These are phyloP conservation scores for Corymbia maculata DNA, from an alignment of 345 rosid genomes.

Conservation along the genomic window DNA sequence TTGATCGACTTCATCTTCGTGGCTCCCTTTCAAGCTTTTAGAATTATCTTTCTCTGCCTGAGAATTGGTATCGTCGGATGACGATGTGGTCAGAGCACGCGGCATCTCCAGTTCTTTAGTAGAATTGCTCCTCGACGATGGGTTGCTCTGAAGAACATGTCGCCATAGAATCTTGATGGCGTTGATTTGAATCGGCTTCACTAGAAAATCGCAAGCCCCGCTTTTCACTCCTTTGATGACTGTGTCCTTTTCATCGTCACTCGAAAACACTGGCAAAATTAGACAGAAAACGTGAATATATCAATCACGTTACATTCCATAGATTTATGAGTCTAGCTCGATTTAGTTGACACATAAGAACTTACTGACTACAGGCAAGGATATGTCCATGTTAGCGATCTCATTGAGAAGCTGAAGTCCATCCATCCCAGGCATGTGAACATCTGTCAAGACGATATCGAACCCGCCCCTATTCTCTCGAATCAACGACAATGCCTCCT, in stretches of 20 bases:
- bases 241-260: neutral
- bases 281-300: neutral
- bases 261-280: neutral
- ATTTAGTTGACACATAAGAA: neutral
- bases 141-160: neutral
- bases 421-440: constrained; percentile 4
- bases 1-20: neutral
- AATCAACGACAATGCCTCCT: neutral
- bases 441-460: neutral
- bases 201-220: neutral
- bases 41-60: neutral
- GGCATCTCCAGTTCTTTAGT: neutral
- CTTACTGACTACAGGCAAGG: constrained; percentile 2
- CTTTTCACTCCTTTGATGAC: neutral
- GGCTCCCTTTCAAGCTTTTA: neutral
- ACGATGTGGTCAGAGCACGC: neutral
- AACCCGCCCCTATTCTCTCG: neutral
- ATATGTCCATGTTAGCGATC: neutral
- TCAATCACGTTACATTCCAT: neutral
- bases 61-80: neutral
- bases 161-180: neutral
- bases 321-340: neutral
- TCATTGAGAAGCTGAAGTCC: neutral
- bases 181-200: neutral
- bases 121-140: neutral